Conservation (phyloP, 2,329 filamentous ascomycete genomes). For the Talaromyces rugulosus region DNA sequence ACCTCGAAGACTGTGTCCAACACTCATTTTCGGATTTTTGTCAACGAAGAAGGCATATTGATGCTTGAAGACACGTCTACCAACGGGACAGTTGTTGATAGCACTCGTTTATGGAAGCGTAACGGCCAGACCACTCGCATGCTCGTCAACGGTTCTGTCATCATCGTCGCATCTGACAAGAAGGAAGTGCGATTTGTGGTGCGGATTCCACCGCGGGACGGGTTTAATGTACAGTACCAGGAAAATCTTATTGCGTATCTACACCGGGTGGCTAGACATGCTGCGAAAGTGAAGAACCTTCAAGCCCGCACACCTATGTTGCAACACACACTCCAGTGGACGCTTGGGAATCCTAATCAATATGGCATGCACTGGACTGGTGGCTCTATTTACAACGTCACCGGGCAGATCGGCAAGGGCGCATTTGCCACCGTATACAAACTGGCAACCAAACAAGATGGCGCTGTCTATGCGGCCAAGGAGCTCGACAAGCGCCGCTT, state of each 20-base stretch:
- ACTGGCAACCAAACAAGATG: conserved; percentile 79
- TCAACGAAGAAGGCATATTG: conserved; percentile 78
- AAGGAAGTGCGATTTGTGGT: conserved; percentile 78
- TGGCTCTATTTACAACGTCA: conserved; percentile 76
- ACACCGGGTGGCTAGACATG: conserved; percentile 28
- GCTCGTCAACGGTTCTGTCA: conserved; percentile 67
- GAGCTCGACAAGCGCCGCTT: conserved; percentile 91
- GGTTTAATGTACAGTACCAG: conserved; percentile 62
- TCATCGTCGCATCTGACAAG: conserved; percentile 59
- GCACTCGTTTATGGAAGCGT: conserved; percentile 57
- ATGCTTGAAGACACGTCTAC: conserved; percentile 94
- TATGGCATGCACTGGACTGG: conserved; percentile 76
- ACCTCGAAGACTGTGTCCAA: conserved; percentile 77
- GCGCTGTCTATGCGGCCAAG: conserved; percentile 82
- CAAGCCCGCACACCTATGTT: conserved; percentile 21
- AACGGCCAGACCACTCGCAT: conserved; percentile 54
- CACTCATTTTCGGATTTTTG: conserved; percentile 89
- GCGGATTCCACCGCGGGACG: conserved; percentile 73
- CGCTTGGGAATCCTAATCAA: conserved; percentile 32
- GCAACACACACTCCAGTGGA: conserved; percentile 29
- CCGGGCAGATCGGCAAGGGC: conserved; percentile 79
- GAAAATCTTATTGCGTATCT: conserved; percentile 68
- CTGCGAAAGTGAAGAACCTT: conserved; percentile 18
- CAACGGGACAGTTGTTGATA: conserved; percentile 90
- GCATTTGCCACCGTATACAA: conserved; percentile 94